phyloP scores from a whole-genome alignment of 768 basidiomycete genomes.

The Mycena venus region DNA sequence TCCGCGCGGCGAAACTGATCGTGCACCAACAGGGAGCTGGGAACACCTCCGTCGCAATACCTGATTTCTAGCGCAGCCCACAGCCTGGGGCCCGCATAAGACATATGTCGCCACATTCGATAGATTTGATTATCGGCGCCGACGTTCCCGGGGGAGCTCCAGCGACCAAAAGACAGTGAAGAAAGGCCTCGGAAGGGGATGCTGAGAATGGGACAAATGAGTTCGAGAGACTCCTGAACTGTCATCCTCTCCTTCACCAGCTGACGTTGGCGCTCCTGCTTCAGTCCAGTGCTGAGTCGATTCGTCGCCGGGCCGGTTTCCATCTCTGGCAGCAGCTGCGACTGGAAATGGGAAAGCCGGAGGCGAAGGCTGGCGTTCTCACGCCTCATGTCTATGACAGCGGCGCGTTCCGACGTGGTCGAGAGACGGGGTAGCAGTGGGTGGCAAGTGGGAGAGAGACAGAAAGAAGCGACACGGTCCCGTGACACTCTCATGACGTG shows the following conservation, averaged over 20 bases:
- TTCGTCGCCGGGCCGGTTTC: neutral
- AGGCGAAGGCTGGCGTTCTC: neutral
- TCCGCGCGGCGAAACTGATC: neutral
- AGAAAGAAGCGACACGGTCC: no score
- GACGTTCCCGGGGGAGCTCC: neutral
- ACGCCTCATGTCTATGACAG: neutral
- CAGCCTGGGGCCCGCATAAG: neutral
- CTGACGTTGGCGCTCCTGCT: neutral
- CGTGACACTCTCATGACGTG: no score
- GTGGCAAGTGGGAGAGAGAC: no score
- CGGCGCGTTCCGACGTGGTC: no score
- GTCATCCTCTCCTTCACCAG: neutral
- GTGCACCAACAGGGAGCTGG: conserved; percentile 32
- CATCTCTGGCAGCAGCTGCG: neutral
- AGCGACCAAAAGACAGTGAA: neutral
- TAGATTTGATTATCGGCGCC: neutral
- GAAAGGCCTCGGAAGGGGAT: conserved; percentile 10
- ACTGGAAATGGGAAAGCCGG: neutral
- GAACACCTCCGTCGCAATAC: neutral
- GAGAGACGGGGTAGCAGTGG: no score
- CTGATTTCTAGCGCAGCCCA: neutral
- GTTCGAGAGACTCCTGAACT: neutral
- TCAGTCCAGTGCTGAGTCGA: neutral
- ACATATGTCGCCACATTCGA: neutral
- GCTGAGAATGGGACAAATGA: neutral